Percentiles rank a stretch among this genome's conserved stretches.
These are phyloP conservation scores for Asterochloris erici DNA, from an alignment of 139 green algal genomes.

Conservation along the genomic window DNA sequence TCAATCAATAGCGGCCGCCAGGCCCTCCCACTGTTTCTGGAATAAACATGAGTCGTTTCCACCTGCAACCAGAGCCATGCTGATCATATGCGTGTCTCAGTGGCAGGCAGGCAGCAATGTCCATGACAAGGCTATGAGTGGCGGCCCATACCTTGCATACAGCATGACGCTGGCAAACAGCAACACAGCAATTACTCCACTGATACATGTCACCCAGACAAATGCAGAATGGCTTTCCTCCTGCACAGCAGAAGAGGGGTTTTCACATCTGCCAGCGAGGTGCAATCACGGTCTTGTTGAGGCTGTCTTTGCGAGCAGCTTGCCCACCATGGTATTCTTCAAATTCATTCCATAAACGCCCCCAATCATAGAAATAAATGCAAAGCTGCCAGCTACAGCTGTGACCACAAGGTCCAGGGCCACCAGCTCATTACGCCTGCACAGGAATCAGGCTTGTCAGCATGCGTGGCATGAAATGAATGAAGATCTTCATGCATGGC, in stretches of 20 bases:
- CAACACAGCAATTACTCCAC: background rate
- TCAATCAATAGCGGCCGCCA: no score
- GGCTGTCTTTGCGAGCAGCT: background rate
- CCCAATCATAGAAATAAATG: slow-evolving; percentile 33
- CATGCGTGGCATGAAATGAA: background rate
- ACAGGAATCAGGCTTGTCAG: background rate
- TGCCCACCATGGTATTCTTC: slow-evolving; percentile 6
- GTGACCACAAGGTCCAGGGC: slow-evolving; percentile 42
- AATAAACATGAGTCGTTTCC: slow-evolving; percentile 25
- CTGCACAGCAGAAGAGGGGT: background rate
- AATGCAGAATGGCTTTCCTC: background rate
- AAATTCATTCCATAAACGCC: slow-evolving; percentile 26
- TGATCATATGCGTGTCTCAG: no score
- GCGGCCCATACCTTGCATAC: slow-evolving; percentile 1
- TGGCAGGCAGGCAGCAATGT: no score
- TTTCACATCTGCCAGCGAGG: background rate
- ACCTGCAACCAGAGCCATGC: background rate
- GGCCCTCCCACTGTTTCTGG: background rate
- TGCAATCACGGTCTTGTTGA: background rate
- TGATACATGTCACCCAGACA: slow-evolving; percentile 1
- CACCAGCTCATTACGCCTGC: slow-evolving; percentile 46
- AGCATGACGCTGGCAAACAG: slow-evolving; percentile 12
- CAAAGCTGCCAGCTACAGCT: slow-evolving; percentile 24
- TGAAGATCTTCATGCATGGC: background rate
- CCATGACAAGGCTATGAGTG: no score